Conservation (phyloP, 352 stramenopile genomes). For the Phytophthora multivora region DNA sequence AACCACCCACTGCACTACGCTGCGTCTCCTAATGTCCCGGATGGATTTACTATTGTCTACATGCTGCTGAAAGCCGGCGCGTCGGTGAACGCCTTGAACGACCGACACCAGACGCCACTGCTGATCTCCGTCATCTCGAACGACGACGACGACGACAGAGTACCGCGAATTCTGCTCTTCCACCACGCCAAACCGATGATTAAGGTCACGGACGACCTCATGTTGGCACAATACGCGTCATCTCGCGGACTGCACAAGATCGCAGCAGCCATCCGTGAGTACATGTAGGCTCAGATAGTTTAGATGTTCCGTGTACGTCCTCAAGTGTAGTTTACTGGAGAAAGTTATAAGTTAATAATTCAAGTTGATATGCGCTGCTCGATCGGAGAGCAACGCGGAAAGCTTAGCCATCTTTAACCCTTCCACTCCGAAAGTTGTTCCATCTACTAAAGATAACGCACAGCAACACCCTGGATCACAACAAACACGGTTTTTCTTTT, state of each 20-base stretch:
- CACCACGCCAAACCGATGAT: slow-evolving; percentile 8
- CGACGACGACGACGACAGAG: slow-evolving; percentile 10
- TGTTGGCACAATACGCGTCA: slow-evolving; percentile 5
- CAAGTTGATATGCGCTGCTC: not conserved
- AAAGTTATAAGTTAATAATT: slow-evolving; percentile 5
- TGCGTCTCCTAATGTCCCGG: slow-evolving; percentile 2
- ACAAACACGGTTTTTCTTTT: not conserved
- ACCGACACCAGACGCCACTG: slow-evolving; percentile 6
- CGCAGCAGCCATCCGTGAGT: slow-evolving; percentile 8
- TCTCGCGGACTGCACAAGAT: slow-evolving; percentile 10
- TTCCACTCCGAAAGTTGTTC: no score
- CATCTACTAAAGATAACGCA: not conserved
- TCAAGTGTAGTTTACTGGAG: slow-evolving; percentile 7
- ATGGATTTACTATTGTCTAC: slow-evolving; percentile 5
- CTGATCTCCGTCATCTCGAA: slow-evolving; percentile 15
- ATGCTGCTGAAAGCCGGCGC: slow-evolving; percentile 9
- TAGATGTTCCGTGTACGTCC: not conserved
- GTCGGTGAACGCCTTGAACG: slow-evolving; percentile 6
- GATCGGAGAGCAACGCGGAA: slow-evolving; percentile 1
- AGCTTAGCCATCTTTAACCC: not conserved
- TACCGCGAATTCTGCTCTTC: slow-evolving; percentile 9
- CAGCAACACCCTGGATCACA: not conserved
- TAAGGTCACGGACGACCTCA: slow-evolving; percentile 10
- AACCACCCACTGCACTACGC: slow-evolving; percentile 9
- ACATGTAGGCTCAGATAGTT: slow-evolving; percentile 6